Percentiles rank a stretch among this genome's conserved stretches.
Conservation (phyloP, 2,329 filamentous ascomycete genomes). For the Polytolypa hystricis region DNA sequence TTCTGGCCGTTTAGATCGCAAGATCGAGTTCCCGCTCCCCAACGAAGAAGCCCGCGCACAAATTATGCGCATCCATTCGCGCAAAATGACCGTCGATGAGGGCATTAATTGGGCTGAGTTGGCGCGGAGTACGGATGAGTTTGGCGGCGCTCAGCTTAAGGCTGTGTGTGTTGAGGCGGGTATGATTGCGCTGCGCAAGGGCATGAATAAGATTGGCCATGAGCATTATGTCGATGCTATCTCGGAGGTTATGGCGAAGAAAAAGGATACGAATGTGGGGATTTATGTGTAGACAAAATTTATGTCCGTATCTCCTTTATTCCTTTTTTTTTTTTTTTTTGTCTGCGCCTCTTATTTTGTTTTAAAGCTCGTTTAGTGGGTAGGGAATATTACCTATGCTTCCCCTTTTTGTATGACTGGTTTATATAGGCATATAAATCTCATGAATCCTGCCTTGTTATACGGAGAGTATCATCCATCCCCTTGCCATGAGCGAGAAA, state of each 20-base stretch:
- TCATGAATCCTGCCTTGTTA: no score
- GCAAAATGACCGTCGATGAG: constrained; percentile 95
- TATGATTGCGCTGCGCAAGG: constrained; percentile 93
- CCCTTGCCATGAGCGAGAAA: no score
- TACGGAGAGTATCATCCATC: no score
- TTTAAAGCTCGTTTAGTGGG: no score
- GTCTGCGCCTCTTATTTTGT: no score
- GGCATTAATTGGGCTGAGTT: constrained; percentile 92
- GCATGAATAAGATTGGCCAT: constrained; percentile 92
- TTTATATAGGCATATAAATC: no score
- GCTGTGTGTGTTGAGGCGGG: constrained; percentile 97
- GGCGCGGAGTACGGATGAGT: constrained; percentile 94
- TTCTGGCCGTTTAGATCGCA: constrained; percentile 84
- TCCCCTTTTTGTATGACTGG: no score
- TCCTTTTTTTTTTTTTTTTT: constrained; percentile 1
- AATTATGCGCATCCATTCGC: constrained; percentile 92
- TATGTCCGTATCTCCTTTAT: no score
- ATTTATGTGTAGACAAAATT: constrained; percentile 35
- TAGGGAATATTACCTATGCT: no score
- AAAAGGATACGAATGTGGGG: constrained; percentile 61
- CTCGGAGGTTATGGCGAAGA: constrained; percentile 76
- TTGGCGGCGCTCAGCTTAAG: constrained; percentile 94
- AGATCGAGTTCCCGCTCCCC: constrained; percentile 95
- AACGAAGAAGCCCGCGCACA: constrained; percentile 97
- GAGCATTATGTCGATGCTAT: constrained; percentile 99